These are phyloP conservation scores for Quercus robur DNA, from an alignment of 306 rosid species.

Conservation along the genomic window DNA sequence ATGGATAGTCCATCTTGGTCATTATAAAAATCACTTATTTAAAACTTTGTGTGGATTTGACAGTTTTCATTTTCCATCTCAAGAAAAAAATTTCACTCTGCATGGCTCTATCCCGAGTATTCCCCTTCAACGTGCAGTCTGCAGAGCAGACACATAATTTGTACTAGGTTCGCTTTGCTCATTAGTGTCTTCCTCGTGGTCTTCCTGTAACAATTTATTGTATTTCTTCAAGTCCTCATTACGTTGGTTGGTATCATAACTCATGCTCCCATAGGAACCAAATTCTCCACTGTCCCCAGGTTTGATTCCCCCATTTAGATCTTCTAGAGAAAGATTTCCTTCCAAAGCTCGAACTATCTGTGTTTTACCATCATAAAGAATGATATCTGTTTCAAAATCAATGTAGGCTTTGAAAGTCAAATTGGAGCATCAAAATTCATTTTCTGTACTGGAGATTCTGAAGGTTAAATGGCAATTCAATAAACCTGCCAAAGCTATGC, in stretches of 20 bases:
- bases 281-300: conserved; percentile 24
- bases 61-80: too few relatives aligned
- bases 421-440: background rate
- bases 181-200: conserved; percentile 23
- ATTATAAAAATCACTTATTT: too few relatives aligned
- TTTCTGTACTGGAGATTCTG: background rate
- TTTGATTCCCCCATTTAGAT: conserved; percentile 23
- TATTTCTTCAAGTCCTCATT: conserved; percentile 44
- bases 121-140: too few relatives aligned
- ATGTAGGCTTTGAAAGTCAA: too few relatives aligned
- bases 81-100: too few relatives aligned
- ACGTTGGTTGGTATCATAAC: conserved; percentile 35
- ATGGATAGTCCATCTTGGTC: too few relatives aligned
- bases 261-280: conserved; percentile 23
- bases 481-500: background rate
- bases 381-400: too few relatives aligned
- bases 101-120: too few relatives aligned
- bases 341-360: conserved; percentile 40
- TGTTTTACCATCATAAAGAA: background rate
- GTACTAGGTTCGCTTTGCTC: too few relatives aligned
- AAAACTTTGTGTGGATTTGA: too few relatives aligned
- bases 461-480: background rate
- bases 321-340: background rate
- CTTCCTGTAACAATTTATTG: conserved; percentile 28
- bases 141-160: too few relatives aligned